Evolutionary conservation across 371 early-diverging fungal genomes (phyloP).

Genomic region (Mortierella sp.): DNA sequence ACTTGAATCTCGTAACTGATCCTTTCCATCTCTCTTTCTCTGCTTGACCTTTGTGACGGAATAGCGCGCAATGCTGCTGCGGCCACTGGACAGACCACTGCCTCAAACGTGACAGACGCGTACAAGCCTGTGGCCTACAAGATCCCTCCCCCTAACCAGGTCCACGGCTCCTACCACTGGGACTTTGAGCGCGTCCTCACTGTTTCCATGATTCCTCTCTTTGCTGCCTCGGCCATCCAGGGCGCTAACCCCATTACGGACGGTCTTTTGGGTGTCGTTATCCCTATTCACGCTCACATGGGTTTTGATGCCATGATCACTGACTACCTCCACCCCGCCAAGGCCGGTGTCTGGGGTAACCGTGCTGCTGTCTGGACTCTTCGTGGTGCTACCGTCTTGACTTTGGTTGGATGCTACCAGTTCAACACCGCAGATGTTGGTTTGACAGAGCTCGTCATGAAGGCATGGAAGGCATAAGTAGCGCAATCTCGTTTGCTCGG

Average conservation of each 20-base stretch:
- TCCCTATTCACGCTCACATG: constrained; percentile 92
- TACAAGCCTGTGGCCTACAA: constrained; percentile 10
- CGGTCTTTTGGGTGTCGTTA: constrained; percentile 85
- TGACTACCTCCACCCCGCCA: constrained; percentile 89
- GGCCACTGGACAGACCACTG: constrained; percentile 11
- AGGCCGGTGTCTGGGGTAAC: constrained; percentile 68
- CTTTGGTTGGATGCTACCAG: constrained; percentile 88
- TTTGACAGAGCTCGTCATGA: constrained; percentile 85
- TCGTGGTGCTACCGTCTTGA: constrained; percentile 73
- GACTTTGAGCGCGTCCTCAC: constrained; percentile 87
- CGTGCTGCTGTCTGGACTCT: constrained; percentile 70
- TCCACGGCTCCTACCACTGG: constrained; percentile 91
- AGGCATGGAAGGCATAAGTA: constrained; percentile 83
- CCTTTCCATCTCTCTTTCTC: background rate
- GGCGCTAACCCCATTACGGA: constrained; percentile 91
- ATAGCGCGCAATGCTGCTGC: constrained; percentile 38
- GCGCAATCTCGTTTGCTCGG: no score
- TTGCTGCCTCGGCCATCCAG: constrained; percentile 76
- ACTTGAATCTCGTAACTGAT: no score
- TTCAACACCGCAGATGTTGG: constrained; percentile 97
- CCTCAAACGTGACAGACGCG: background rate
- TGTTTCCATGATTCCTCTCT: constrained; percentile 79
- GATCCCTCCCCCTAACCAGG: constrained; percentile 41
- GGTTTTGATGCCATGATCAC: constrained; percentile 77
- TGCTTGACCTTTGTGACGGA: background rate